A percentile compares a stretch with the other conserved stretches of the same genome.
Conservation (phyloP, 2,329 filamentous ascomycete genomes). For the Phialophora verrucosa region DNA sequence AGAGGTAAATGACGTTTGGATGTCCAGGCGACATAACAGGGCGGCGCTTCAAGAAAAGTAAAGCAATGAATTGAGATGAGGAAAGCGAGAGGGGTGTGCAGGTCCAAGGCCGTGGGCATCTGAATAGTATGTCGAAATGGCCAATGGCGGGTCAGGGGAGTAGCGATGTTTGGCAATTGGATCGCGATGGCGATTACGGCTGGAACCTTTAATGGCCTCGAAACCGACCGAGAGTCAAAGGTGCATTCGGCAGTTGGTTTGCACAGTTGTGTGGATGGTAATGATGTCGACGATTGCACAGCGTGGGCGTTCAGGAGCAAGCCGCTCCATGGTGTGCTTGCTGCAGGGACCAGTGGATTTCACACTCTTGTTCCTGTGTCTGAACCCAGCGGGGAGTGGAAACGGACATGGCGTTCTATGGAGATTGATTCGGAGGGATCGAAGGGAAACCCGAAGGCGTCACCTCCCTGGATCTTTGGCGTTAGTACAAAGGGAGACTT, state of each 20-base stretch:
- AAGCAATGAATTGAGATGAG: background rate
- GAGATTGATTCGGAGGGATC: background rate
- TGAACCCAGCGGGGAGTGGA: background rate
- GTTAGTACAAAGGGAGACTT: background rate
- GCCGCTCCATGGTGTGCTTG: background rate
- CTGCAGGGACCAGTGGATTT: background rate
- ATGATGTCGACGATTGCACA: conserved; percentile 8
- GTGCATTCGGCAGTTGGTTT: background rate
- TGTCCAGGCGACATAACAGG: background rate
- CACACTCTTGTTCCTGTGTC: background rate
- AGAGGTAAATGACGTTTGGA: conserved; percentile 14
- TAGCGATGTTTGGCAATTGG: background rate
- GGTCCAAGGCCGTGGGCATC: background rate
- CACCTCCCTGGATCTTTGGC: background rate
- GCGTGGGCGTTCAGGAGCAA: conserved; percentile 4
- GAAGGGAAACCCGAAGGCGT: background rate
- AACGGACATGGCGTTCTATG: background rate
- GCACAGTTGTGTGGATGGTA: background rate
- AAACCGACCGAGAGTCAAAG: background rate
- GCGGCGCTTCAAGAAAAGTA: background rate
- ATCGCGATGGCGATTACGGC: background rate
- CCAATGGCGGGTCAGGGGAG: background rate
- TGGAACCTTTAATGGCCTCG: background rate
- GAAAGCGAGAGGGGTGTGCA: background rate
- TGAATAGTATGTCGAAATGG: background rate